These are phyloP conservation scores for Ganoderma resinaceum DNA, from an alignment of 1,284 basidiomycete genomes.

Conservation along the genomic window DNA sequence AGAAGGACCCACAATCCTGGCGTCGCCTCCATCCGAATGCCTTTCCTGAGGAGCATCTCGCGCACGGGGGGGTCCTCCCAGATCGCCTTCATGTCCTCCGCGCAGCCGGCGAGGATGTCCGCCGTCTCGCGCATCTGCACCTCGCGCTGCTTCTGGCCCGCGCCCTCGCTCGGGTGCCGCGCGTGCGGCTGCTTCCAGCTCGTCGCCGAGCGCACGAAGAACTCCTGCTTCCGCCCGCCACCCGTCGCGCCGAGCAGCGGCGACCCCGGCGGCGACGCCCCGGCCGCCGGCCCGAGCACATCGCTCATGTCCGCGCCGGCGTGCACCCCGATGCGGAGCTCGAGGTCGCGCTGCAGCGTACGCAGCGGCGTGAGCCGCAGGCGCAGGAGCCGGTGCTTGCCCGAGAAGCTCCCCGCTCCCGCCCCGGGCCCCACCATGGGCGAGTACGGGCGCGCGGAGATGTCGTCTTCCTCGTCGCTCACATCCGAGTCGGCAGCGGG, in stretches of 20 bases:
- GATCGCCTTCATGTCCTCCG: slow-evolving; percentile 65
- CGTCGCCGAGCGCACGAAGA: slow-evolving; percentile 62
- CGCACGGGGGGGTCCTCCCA: slow-evolving; percentile 65
- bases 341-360: slow-evolving; percentile 64
- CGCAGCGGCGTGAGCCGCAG: slow-evolving; percentile 64
- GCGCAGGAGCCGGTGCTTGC: slow-evolving; percentile 65
- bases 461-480: slow-evolving; percentile 23
- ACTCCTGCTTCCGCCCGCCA: slow-evolving; percentile 50
- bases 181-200: slow-evolving; percentile 60
- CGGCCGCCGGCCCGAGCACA: slow-evolving; percentile 37
- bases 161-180: slow-evolving; percentile 53
- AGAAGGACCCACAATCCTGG: slow-evolving; percentile 67
- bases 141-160: slow-evolving; percentile 45
- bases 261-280: slow-evolving; percentile 36
- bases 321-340: slow-evolving; percentile 62
- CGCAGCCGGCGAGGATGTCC: slow-evolving; percentile 59
- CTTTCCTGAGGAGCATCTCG: slow-evolving; percentile 54
- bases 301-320: slow-evolving; percentile 41
- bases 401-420: slow-evolving; percentile 49
- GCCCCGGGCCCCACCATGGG: not conserved
- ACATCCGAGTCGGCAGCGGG: slow-evolving; percentile 25
- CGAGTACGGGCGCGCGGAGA: not conserved
- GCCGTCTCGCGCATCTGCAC: slow-evolving; percentile 52
- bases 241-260: slow-evolving; percentile 14
- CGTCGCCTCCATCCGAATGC: slow-evolving; percentile 58